Conservation (phyloP, 2,329 filamentous ascomycete species). For the Fusarium sp. region DNA sequence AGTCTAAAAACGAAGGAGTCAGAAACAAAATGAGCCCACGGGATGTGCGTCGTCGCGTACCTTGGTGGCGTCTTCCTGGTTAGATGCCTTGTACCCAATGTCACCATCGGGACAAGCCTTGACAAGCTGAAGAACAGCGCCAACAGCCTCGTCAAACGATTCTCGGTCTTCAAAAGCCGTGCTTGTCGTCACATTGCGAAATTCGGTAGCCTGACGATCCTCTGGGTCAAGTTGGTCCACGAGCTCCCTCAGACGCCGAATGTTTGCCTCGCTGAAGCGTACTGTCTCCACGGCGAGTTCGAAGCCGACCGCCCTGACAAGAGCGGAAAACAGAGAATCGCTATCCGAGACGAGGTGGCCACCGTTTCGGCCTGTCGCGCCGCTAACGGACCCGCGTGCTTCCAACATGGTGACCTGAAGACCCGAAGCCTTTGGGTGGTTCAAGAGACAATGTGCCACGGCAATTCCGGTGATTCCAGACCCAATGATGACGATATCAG, state of each 20-base stretch:
- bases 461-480: constrained; percentile 46
- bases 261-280: constrained; percentile 50
- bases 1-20: background rate
- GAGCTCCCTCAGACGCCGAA: constrained; percentile 18
- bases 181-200: constrained; percentile 15
- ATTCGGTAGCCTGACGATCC: constrained; percentile 19
- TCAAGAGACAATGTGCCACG: constrained; percentile 39
- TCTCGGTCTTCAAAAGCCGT: constrained; percentile 15
- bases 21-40: background rate
- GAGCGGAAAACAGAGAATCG: constrained; percentile 51
- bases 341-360: constrained; percentile 47
- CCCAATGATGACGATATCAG: constrained; percentile 44
- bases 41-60: constrained; percentile 23
- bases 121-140: background rate
- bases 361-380: constrained; percentile 48
- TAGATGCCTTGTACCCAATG: constrained; percentile 18
- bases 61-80: background rate
- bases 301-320: constrained; percentile 46
- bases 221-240: constrained; percentile 1
- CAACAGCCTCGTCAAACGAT: constrained; percentile 12
- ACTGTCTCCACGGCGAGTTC: constrained; percentile 56
- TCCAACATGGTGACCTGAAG: constrained; percentile 43
- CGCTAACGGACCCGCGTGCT: constrained; percentile 43
- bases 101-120: constrained; percentile 17
- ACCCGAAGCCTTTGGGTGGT: constrained; percentile 13